Base-by-base conservation (phyloP, 768 basidiomycete genomes). In the Hericium coralloides region DNA sequence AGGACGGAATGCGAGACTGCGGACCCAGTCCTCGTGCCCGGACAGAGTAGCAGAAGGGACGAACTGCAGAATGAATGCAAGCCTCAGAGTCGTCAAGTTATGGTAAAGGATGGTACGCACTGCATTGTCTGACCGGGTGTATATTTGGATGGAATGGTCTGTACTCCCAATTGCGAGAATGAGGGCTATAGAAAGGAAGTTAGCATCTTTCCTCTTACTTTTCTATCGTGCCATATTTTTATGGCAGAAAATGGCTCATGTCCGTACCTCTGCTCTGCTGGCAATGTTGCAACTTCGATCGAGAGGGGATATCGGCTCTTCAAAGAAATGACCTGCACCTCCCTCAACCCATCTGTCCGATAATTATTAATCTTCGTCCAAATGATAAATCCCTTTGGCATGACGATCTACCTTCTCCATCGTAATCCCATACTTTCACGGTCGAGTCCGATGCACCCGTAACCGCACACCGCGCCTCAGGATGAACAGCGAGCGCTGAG, bases 1-100 rank as follows among this genome's bases (percentile, higher is more conserved):
- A 0, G 63, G 45, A 48, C 74, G 74, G 68, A 98, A 93, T 2
- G 85, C 79, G 38, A 98, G 79, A 58, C 83, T 77, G 54, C 88
- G 84, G 55, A 98, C 79, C 97, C 97, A 99, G 65, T 99, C 95
- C 76, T 97, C 91, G 65, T 99, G 97, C 2, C 97, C 97, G 12
- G 80, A 72, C 50, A 91, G 74, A 0, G 74, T 71, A 3, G 81
- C 80, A 18, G 83, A 80, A 55, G 72, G 76, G 14, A 84, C 74
- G 66, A 85, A 88, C 87, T 86, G 26, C 48, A 12, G 38, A 48
- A 9, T n/a, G 10, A 20, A 8, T 23, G 12, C 12, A 12, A 14
- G 12, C 41, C 51, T 52, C 36, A 31, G 47, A 25, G 38, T 38
- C 48, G 54, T 18, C 59, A 60, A 38, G 36, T 15, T 56, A 26